A percentile compares a stretch with the other conserved stretches of the same genome.
Evolutionary conservation across 2,329 filamentous ascomycete genomes (phyloP).

Genomic region (Septoria petroselini): DNA sequence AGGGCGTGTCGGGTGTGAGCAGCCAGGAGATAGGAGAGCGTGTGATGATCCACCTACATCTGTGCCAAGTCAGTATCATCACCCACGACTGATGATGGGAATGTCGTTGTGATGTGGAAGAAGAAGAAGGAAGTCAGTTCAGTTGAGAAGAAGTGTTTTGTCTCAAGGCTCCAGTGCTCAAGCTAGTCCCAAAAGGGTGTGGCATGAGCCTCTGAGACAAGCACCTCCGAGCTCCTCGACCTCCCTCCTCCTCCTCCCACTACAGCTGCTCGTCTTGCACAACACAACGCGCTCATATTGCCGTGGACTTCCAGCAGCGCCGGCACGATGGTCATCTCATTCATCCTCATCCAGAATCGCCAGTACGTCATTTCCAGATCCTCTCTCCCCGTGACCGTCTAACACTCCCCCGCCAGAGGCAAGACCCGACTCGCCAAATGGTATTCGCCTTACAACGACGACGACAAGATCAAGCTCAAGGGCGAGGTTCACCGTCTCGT

Average conservation of each 20-base stretch:
- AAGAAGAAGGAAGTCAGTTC: background rate
- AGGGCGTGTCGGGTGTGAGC: slow-evolving; percentile 28
- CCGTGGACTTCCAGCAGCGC: too few species aligned
- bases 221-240: too few species aligned
- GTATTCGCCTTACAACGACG: slow-evolving; percentile 98
- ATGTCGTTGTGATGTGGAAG: too few species aligned
- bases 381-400: slow-evolving; percentile 16
- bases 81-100: too few species aligned
- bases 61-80: too few species aligned
- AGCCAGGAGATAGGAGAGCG: slow-evolving; percentile 67
- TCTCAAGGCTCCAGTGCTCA: background rate
- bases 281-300: too few species aligned
- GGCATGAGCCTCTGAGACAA: background rate
- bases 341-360: slow-evolving; percentile 85
- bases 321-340: slow-evolving; percentile 66
- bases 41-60: slow-evolving; percentile 70
- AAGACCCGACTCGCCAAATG: slow-evolving; percentile 98
- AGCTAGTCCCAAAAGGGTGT: background rate
- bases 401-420: slow-evolving; percentile 59
- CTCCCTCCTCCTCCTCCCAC: background rate
- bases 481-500: slow-evolving; percentile 99
- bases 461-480: slow-evolving; percentile 98
- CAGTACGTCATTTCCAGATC: slow-evolving; percentile 55
- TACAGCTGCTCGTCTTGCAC: background rate
- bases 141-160: background rate